Conservation (phyloP, 2,329 filamentous ascomycete species). For the Paraphoma sp. region DNA sequence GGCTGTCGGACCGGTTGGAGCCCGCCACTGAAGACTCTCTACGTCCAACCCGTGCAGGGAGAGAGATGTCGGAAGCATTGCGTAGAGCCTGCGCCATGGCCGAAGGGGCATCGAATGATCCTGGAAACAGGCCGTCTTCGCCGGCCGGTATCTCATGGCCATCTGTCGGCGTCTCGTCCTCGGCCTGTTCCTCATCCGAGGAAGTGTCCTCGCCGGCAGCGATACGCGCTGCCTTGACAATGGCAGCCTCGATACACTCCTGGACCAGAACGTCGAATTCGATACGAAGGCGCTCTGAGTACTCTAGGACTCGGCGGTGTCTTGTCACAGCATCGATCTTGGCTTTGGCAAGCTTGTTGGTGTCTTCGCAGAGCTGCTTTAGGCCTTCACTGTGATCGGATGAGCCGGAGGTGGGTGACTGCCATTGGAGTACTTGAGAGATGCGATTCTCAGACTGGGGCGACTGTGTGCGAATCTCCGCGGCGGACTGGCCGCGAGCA, state of each 20-base stretch:
- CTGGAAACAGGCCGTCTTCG: constrained; percentile 64
- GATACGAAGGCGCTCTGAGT: constrained; percentile 91
- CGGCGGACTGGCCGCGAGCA: constrained; percentile 66
- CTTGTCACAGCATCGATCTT: constrained; percentile 95
- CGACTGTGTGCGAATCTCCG: constrained; percentile 89
- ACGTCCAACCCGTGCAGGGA: constrained; percentile 54
- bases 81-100: constrained; percentile 64
- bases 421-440: constrained; percentile 94
- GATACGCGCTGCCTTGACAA: constrained; percentile 87
- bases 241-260: constrained; percentile 91
- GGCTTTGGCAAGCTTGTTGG: constrained; percentile 79
- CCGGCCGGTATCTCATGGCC: constrained; percentile 50
- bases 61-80: constrained; percentile 58
- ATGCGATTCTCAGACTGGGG: constrained; percentile 96
- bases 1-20: constrained; percentile 88
- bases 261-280: constrained; percentile 94
- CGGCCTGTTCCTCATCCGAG: constrained; percentile 60
- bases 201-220: constrained; percentile 85
- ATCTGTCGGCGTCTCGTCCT: constrained; percentile 57
- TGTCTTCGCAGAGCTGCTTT: constrained; percentile 86
- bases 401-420: constrained; percentile 89
- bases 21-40: constrained; percentile 69
- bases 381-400: constrained; percentile 93
- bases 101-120: constrained; percentile 65
- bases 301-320: constrained; percentile 91